phyloP scores from a whole-genome alignment of 345 rosid genomes.

The Dimocarpus longan region DNA sequence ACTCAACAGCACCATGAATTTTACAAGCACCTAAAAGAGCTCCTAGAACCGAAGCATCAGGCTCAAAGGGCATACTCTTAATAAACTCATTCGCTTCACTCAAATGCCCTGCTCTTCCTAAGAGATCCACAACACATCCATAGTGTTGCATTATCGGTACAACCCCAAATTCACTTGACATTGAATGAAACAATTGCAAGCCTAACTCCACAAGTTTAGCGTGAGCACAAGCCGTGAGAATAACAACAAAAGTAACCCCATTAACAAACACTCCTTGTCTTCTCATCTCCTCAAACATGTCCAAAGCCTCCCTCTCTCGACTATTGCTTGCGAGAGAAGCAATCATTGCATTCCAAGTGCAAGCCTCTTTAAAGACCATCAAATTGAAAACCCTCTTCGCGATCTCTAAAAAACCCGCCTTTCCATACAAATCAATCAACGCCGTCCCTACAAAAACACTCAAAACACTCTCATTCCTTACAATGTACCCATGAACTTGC shows the following conservation, averaged over 20 bases:
- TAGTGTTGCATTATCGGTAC: slow-evolving; percentile 67
- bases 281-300: slow-evolving; percentile 62
- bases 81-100: slow-evolving; percentile 54
- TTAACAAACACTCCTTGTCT: slow-evolving; percentile 39
- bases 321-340: slow-evolving; percentile 58
- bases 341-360: slow-evolving; percentile 77
- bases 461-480: slow-evolving; percentile 38
- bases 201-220: slow-evolving; percentile 51
- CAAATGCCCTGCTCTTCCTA: slow-evolving; percentile 72
- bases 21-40: slow-evolving; percentile 74
- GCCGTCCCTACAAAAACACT: slow-evolving; percentile 56
- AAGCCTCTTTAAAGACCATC: slow-evolving; percentile 41
- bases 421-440: slow-evolving; percentile 68
- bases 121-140: slow-evolving; percentile 77
- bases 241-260: slow-evolving; percentile 59
- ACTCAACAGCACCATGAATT: slow-evolving; percentile 56
- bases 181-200: slow-evolving; percentile 44
- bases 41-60: slow-evolving; percentile 68
- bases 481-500: slow-evolving; percentile 62
- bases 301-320: slow-evolving; percentile 46
- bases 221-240: slow-evolving; percentile 73
- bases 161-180: slow-evolving; percentile 40
- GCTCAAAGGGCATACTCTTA: slow-evolving; percentile 55
- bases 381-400: slow-evolving; percentile 43
- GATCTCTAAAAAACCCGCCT: slow-evolving; percentile 42